phyloP scores from a whole-genome alignment of 108 stramenopile species.

The Heterococcus sp. region DNA sequence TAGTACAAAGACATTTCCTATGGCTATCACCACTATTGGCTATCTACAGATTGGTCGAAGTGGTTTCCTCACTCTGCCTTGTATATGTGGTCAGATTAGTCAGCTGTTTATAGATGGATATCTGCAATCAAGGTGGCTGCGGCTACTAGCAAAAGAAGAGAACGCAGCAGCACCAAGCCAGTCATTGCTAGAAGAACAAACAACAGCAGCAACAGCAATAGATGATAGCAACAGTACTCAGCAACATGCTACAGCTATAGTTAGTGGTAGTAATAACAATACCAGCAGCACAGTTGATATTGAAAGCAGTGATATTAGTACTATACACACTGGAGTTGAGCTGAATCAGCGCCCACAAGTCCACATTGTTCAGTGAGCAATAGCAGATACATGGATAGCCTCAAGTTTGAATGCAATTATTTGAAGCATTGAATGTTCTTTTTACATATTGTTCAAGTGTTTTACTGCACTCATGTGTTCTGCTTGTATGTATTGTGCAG shows the following conservation, averaged over 20 bases:
- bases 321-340: too few relatives aligned
- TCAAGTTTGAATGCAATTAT: too few relatives aligned
- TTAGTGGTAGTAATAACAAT: background rate
- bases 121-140: background rate
- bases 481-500: too few relatives aligned
- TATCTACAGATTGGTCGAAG: conserved; percentile 7
- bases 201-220: background rate
- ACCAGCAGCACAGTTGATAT: too few relatives aligned
- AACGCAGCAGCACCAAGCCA: background rate
- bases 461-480: too few relatives aligned
- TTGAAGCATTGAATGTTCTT: too few relatives aligned
- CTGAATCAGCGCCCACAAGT: too few relatives aligned
- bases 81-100: conserved; percentile 26
- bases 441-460: too few relatives aligned
- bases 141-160: background rate
- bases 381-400: too few relatives aligned
- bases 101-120: conserved; percentile 41
- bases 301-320: too few relatives aligned
- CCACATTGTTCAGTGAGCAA: too few relatives aligned
- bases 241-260: background rate
- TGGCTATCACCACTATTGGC: conserved; percentile 16
- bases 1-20: conserved; percentile 30
- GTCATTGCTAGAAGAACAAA: background rate
- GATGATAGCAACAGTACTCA: background rate
- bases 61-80: conserved; percentile 41